Percentiles rank a stretch among this genome's conserved stretches.
These are phyloP conservation scores for Boletus reticulatus DNA, from an alignment of 768 basidiomycete species.

Conservation along the genomic window DNA sequence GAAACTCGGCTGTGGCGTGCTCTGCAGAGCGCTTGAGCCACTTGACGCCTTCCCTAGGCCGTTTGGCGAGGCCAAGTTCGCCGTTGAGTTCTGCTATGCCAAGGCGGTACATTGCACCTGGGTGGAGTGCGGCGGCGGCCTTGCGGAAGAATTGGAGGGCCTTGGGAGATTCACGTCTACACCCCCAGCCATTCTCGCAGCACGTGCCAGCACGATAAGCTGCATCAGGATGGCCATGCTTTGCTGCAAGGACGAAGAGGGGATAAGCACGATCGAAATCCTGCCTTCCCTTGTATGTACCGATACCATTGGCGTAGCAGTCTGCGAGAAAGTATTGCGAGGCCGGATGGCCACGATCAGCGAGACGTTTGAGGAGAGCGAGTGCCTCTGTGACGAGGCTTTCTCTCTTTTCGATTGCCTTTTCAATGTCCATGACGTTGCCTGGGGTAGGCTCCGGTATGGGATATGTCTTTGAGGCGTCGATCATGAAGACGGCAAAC, in stretches of 20 bases:
- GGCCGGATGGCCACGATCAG: constrained; percentile 90
- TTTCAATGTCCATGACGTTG: constrained; percentile 79
- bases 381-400: constrained; percentile 89
- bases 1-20: constrained; percentile 91
- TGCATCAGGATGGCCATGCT: constrained; percentile 95
- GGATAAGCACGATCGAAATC: constrained; percentile 98
- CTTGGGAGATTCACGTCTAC: constrained; percentile 87
- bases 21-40: constrained; percentile 98
- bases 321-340: constrained; percentile 98
- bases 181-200: constrained; percentile 99
- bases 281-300: constrained; percentile 83
- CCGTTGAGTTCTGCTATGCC: constrained; percentile 97
- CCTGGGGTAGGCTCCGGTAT: constrained; percentile 67
- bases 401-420: constrained; percentile 78
- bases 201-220: constrained; percentile 95
- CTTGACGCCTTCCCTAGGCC: constrained; percentile 95
- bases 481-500: constrained; percentile 98
- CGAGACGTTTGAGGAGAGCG: constrained; percentile 81
- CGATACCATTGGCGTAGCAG: constrained; percentile 98
- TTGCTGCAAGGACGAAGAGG: constrained; percentile 92
- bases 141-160: constrained; percentile 93
- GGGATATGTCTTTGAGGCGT: constrained; percentile 88
- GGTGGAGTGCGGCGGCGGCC: constrained; percentile 87
- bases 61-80: constrained; percentile 80
- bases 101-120: constrained; percentile 94